These are phyloP conservation scores for Monosporozyma solicola DNA, from an alignment of 805 yeast genomes.

Conservation along the genomic window DNA sequence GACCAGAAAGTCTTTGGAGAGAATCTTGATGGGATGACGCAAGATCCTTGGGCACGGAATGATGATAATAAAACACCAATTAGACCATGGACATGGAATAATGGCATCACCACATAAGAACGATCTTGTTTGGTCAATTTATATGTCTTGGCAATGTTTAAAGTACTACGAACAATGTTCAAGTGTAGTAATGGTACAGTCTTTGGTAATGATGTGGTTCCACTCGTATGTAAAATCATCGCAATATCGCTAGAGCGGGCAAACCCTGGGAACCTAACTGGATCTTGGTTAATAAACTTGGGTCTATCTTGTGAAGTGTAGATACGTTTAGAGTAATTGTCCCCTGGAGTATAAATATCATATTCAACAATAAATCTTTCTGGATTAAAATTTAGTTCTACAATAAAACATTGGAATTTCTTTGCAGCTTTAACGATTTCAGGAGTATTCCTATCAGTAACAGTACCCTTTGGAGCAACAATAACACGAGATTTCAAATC, in stretches of 20 bases:
- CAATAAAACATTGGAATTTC: slow-evolving; percentile 38
- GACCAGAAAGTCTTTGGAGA: slow-evolving; percentile 55
- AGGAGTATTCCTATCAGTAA: slow-evolving; percentile 19
- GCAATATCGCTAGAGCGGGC: slow-evolving; percentile 48
- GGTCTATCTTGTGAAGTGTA: slow-evolving; percentile 25
- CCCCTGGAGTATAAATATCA: slow-evolving; percentile 24
- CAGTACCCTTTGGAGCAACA: slow-evolving; percentile 47
- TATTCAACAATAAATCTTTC: slow-evolving; percentile 37
- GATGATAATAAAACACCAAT: slow-evolving; percentile 59
- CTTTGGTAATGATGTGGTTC: slow-evolving; percentile 70
- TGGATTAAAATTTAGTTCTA: slow-evolving; percentile 43
- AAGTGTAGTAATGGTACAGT: slow-evolving; percentile 63
- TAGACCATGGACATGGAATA: slow-evolving; percentile 70
- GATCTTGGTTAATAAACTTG: slow-evolving; percentile 24
- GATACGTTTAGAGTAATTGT: slow-evolving; percentile 17
- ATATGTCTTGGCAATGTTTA: slow-evolving; percentile 53
- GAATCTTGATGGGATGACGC: slow-evolving; percentile 53
- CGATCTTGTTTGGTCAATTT: slow-evolving; percentile 40
- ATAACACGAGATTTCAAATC: slow-evolving; percentile 52
- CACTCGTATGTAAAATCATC: slow-evolving; percentile 61
- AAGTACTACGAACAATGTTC: slow-evolving; percentile 51
- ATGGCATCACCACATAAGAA: slow-evolving; percentile 64
- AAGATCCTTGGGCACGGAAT: slow-evolving; percentile 49
- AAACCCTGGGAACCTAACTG: slow-evolving; percentile 32
- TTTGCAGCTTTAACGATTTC: slow-evolving; percentile 45